phyloP scores from a whole-genome alignment of 371 early-diverging fungal species.

The Parasitella parasitica region DNA sequence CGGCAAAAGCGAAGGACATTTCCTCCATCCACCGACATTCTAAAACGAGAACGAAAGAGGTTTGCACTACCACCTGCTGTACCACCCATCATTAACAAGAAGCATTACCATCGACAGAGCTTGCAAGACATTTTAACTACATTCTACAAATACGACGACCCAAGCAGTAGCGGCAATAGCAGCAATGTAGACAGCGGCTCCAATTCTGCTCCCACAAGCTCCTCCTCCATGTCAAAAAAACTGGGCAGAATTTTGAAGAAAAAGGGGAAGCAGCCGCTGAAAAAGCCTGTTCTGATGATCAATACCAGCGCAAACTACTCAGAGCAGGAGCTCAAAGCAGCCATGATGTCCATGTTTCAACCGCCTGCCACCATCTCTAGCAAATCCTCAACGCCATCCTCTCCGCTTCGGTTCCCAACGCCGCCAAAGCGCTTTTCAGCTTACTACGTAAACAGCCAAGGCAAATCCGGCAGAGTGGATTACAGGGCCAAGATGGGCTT shows the following conservation, averaged over 20 bases:
- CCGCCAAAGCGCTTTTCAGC: slow-evolving; percentile 22
- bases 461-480: neutral
- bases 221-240: slow-evolving; percentile 10
- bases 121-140: slow-evolving; percentile 4
- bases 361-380: slow-evolving; percentile 18
- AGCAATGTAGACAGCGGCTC: neutral
- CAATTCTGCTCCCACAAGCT: neutral
- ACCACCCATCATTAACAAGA: neutral
- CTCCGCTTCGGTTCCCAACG: slow-evolving; percentile 2
- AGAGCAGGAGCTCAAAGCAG: neutral
- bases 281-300: neutral
- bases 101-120: slow-evolving; percentile 3
- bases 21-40: slow-evolving; percentile 10
- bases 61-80: neutral
- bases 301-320: neutral
- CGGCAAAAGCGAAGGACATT: slow-evolving; percentile 21
- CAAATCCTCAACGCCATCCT: neutral
- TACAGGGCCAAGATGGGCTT: neutral
- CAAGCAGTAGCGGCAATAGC: neutral
- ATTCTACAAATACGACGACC: neutral
- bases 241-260: slow-evolving; percentile 11
- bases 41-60: neutral
- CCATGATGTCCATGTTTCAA: slow-evolving; percentile 1
- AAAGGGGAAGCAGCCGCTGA: slow-evolving; percentile 12
- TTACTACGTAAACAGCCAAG: slow-evolving; percentile 5